A percentile compares a stretch with the other conserved stretches of the same genome.
Evolutionary conservation across 805 yeast genomes (phyloP).

Genomic region (Wickerhamomyces sydowiorum): DNA sequence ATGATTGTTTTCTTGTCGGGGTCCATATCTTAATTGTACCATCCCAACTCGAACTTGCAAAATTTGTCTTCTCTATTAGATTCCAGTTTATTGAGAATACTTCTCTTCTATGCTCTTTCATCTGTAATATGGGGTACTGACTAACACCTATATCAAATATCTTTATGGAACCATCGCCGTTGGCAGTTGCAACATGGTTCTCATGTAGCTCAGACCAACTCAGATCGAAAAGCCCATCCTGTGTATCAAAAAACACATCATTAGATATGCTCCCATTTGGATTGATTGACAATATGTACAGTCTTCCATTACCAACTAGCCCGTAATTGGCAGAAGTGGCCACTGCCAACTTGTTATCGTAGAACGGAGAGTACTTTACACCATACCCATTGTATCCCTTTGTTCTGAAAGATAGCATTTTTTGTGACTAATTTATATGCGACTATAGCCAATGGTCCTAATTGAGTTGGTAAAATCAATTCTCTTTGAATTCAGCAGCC

Average conservation of each 20-base stretch:
- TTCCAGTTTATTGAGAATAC: slow-evolving; percentile 75
- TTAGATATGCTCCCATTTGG: slow-evolving; percentile 56
- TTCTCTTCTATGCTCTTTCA: slow-evolving; percentile 72
- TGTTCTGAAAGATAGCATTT: slow-evolving; percentile 70
- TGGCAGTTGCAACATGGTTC: slow-evolving; percentile 74
- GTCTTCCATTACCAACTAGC: slow-evolving; percentile 86
- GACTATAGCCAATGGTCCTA: too few species aligned
- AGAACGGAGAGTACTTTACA: slow-evolving; percentile 86
- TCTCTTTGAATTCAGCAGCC: not conserved
- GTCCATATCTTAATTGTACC: slow-evolving; percentile 80
- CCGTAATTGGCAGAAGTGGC: slow-evolving; percentile 93
- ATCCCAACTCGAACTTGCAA: slow-evolving; percentile 88
- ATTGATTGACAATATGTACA: slow-evolving; percentile 63
- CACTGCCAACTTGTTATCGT: slow-evolving; percentile 83
- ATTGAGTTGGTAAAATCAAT: too few species aligned
- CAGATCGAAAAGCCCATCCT: slow-evolving; percentile 84
- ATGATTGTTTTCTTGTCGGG: slow-evolving; percentile 49
- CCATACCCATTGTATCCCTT: slow-evolving; percentile 82
- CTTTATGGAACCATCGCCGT: slow-evolving; percentile 87
- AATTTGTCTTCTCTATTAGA: slow-evolving; percentile 55
- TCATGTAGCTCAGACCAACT: slow-evolving; percentile 92
- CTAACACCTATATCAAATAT: slow-evolving; percentile 69
- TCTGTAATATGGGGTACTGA: slow-evolving; percentile 67
- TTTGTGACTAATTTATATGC: not conserved
- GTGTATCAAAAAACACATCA: slow-evolving; percentile 71